Evolutionary conservation across 1,284 basidiomycete genomes (phyloP), one percentile per base, ranked within the genome.

Genomic region (Ceratobasidium papillatum): DNA sequence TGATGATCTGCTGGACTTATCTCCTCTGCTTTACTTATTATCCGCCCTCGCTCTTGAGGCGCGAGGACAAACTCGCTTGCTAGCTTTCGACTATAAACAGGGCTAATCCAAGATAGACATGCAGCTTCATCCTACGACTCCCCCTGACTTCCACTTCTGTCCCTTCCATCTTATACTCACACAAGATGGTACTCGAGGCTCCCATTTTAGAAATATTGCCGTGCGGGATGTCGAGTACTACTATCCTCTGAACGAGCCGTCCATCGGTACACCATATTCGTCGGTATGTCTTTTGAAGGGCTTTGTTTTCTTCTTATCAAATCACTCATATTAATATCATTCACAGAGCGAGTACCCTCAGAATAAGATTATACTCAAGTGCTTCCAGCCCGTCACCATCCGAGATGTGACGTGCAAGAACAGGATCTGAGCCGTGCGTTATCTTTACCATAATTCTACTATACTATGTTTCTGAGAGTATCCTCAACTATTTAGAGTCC

Each of bases 351-450:
- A 80, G n/a, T 85, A 84, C 74, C 81, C 83, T 1, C 83, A 83
- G 75, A 87, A 87, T 77, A 81, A 84, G 19, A 79, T 82, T 0
- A 84, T 87, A 0, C 91, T 92, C 0, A 81, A 85, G 61, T 81
- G 94, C 1, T 95, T 95, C 82, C 82, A 89, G 77, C 89, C 91
- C 1, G 79, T 94, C 64, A 89, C 84, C 1, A 85, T 95, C 45
- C 84, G 86, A 64, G 87, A 86, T 58, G 83, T 88, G 0, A 86
- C 84, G 1, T 92, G 94, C 85, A 91, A 91, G 80, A 93, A 94
- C 80, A 84, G 90, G 58, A 89, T 92, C 56, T 89, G 88, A 77
- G 90, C 89, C 56, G 85, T 86, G 77, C 59, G 84, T 47, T 75
- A 76, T 1, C 22, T 5, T 2, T 45, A 58, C n/a, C n/a, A 25